Evolutionary conservation across 805 yeast species (phyloP), one percentile per base, ranked within the genome.

Genomic region (Yarrowia bubula): DNA sequence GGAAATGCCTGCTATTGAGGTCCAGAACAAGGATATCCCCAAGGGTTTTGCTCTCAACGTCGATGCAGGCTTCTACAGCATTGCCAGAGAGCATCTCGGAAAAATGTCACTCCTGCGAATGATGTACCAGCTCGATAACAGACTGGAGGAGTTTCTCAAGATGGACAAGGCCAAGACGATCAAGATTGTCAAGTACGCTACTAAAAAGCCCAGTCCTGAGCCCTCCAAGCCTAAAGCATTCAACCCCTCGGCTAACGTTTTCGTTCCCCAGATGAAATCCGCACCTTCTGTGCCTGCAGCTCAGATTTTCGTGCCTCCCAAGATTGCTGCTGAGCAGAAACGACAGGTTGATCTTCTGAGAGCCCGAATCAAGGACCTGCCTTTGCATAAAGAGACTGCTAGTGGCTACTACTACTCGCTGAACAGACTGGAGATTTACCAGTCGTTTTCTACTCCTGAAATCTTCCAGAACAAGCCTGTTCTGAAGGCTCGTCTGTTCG

Each of bases 11-110:
- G 75, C 80, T 14, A 78, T 88, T 4, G 75, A 79, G 39, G 87
- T 89, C 8, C 77, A 84, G 63, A 88, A 87, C 74, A 81, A 82
- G 38, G 90, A 87, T 37, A 86, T 88, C 13, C 91, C 93, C 0
- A 77, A 84, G 66, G 93, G 92, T 0, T 85, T 76, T 71, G 83
- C 89, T 13, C 77, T 81, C 13, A 88, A 88, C 69, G 77, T 88
- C n/a, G 93, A 88, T 70, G 69, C 74, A 5, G 93, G 92, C 7
- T 89, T 86, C 73, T 75, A 75, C 46, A 73, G 75, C 51, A 84
- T 86, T 18, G 81, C 74, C 46, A 69, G 65, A 6, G 75, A 68
- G 39, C 70, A 69, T n/a, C 70, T 72, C 41, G 72, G 69, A 32
- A 70, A 72, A 17, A 71, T 68, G 18, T 84, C 86, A 31, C 77